Evolutionary conservation across 495 filamentous ascomycete species (phyloP), one percentile per base, ranked within the genome.

Genomic region (Penicillium cataractarum): DNA sequence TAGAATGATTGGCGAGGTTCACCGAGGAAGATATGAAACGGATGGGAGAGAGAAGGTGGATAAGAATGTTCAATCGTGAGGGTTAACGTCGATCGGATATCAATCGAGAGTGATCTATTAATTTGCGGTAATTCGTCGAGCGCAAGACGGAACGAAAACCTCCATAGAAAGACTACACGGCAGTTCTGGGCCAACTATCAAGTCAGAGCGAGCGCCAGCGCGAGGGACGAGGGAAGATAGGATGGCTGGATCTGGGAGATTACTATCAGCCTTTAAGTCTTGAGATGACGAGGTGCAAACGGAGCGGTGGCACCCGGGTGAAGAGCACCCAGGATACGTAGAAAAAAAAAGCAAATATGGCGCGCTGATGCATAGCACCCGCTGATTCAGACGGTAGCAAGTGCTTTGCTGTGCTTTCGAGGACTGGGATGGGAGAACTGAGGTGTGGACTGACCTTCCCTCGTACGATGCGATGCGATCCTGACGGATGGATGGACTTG

Each of bases 301-400:
- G 35, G 54, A 56, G 54, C 22, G 31, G 54, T 24, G 26, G 54
- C 33, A 56, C 33, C 33, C 21, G 54, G 33, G 37, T 4, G 54
- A 42, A 31, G 22, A 40, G 26, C 31, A 55, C n/a, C 21, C 21
- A 27, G 54, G 19, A 13, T 19, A 31, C 27, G 33, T 13, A 26
- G 24, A 26, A 40, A 31, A 40, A 55, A 55, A 40, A 56, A 56
- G 54, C 33, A 56, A 29, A 42, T 42, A 56, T 17, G 35, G 26
- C 26, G 10, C n/a, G 17, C 6, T 26, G 17, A 4, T 6, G 51
- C 51, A 29, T 54, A n/a, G n/a, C 31, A 27, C 42, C 54, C 22
- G 22, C 8, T 12, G 54, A 42, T 42, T 9, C 17, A 54, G 13
- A 33, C n/a, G n/a, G 15, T 10, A 7, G 35, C 1, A 6, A 10